Evolutionary conservation across 2,329 filamentous ascomycete genomes (phyloP).

Genomic region (Pseudohalonectria lignicola): DNA sequence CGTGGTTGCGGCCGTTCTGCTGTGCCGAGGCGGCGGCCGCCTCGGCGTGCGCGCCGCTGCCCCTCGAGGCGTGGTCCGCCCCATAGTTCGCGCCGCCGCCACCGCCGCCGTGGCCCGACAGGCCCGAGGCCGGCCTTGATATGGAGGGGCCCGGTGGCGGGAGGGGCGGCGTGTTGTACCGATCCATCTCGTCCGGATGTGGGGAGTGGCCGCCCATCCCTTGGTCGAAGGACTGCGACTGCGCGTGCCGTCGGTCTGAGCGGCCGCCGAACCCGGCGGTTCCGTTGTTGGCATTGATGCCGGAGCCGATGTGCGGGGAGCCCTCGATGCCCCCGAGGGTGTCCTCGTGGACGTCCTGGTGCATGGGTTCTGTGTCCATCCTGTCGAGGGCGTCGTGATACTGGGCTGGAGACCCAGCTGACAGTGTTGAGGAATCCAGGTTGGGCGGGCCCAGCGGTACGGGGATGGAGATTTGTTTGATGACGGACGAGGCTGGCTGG

Average conservation of each 20-base stretch:
- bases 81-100: conserved; percentile 27
- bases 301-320: conserved; percentile 28
- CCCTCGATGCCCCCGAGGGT: conserved; percentile 37
- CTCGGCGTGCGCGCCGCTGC: conserved; percentile 24
- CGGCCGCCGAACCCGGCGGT: not conserved
- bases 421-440: conserved; percentile 41
- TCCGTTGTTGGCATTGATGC: conserved; percentile 14
- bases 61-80: conserved; percentile 31
- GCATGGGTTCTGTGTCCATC: conserved; percentile 35
- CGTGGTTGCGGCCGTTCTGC: conserved; percentile 50
- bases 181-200: conserved; percentile 23
- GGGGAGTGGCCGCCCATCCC: conserved; percentile 17
- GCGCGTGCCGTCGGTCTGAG: conserved; percentile 24
- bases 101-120: conserved; percentile 29
- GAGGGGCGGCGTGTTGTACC: conserved; percentile 35
- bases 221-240: conserved; percentile 40
- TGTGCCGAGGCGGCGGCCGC: conserved; percentile 13
- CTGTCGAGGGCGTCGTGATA: conserved; percentile 38
- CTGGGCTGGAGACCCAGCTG: conserved; percentile 38
- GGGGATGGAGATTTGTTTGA: too few species aligned
- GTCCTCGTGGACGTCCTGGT: conserved; percentile 33
- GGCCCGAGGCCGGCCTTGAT: conserved; percentile 44
- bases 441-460: too few species aligned
- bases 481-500: too few species aligned
- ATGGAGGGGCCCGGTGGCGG: conserved; percentile 22